Percentiles rank a stretch among this genome's conserved stretches.
These are phyloP conservation scores for Ganoderma resinaceum DNA, from an alignment of 1,284 basidiomycete genomes.

Conservation along the genomic window DNA sequence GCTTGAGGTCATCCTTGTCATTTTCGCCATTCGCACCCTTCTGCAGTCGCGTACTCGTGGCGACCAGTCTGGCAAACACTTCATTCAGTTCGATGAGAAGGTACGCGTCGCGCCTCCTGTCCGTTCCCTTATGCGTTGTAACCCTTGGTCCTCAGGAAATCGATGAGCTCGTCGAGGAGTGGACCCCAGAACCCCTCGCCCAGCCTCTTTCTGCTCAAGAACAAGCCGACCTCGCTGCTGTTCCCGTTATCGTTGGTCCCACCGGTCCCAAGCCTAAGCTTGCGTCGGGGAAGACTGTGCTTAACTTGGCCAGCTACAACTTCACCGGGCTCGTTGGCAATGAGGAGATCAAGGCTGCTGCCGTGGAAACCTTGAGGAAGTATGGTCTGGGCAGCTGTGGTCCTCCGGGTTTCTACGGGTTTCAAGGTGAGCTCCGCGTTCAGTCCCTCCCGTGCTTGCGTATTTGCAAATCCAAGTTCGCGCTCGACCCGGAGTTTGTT, in stretches of 20 bases:
- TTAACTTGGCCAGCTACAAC: constrained; percentile 93
- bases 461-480: neutral
- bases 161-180: constrained; percentile 96
- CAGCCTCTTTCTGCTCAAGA: constrained; percentile 68
- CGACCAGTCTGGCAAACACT: constrained; percentile 87
- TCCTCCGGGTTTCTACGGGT: constrained; percentile 98
- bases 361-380: constrained; percentile 86
- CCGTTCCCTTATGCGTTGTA: neutral
- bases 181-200: constrained; percentile 89
- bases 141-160: constrained; percentile 75
- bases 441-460: constrained; percentile 41
- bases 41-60: constrained; percentile 90
- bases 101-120: constrained; percentile 49
- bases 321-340: constrained; percentile 93
- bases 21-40: constrained; percentile 91
- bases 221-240: constrained; percentile 71
- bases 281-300: constrained; percentile 78
- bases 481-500: neutral
- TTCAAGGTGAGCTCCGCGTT: constrained; percentile 65
- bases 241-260: constrained; percentile 85
- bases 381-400: constrained; percentile 98
- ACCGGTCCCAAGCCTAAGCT: constrained; percentile 88
- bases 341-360: constrained; percentile 86
- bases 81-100: constrained; percentile 91
- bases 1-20: constrained; percentile 88